Conservation (phyloP, 2,329 filamentous ascomycete genomes). For the Colletotrichum destructivum region DNA sequence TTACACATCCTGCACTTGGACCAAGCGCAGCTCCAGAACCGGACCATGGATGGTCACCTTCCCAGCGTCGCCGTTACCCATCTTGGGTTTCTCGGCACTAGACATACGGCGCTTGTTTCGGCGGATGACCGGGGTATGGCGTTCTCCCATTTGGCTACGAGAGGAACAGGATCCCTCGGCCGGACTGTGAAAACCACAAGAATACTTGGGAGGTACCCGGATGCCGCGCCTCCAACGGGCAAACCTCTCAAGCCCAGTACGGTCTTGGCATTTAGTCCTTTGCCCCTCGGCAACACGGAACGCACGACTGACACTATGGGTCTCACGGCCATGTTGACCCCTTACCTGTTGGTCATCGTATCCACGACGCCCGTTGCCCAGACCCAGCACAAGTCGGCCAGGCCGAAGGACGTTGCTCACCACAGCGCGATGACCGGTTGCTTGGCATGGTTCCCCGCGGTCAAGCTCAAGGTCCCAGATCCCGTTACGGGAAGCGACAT, state of each 20-base stretch:
- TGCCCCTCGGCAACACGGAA: constrained; percentile 95
- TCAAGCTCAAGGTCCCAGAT: constrained; percentile 87
- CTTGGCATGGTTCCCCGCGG: constrained; percentile 96
- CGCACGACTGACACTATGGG: constrained; percentile 90
- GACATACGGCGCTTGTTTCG: constrained; percentile 94
- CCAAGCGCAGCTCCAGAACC: constrained; percentile 72
- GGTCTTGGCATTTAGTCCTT: constrained; percentile 89
- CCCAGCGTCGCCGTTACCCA: constrained; percentile 85
- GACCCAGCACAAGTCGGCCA: constrained; percentile 93
- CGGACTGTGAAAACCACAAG: constrained; percentile 90
- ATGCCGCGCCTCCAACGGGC: constrained; percentile 72
- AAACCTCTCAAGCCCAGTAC: constrained; percentile 91
- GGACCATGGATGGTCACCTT: constrained; percentile 86
- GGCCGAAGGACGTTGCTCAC: constrained; percentile 90
- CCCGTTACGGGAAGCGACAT: constrained; percentile 76
- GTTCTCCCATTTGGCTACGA: constrained; percentile 94
- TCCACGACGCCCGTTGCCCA: constrained; percentile 97
- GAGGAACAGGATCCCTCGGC: constrained; percentile 89
- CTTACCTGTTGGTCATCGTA: constrained; percentile 95
- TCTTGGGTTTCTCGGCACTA: constrained; percentile 93
- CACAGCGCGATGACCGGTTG: constrained; percentile 95
- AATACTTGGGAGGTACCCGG: constrained; percentile 91
- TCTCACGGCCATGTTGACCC: constrained; percentile 94
- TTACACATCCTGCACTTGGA: constrained; percentile 87
- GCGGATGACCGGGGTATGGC: constrained; percentile 97